Conservation (phyloP, 306 rosid genomes). For the Pachyrhizus erosus region DNA sequence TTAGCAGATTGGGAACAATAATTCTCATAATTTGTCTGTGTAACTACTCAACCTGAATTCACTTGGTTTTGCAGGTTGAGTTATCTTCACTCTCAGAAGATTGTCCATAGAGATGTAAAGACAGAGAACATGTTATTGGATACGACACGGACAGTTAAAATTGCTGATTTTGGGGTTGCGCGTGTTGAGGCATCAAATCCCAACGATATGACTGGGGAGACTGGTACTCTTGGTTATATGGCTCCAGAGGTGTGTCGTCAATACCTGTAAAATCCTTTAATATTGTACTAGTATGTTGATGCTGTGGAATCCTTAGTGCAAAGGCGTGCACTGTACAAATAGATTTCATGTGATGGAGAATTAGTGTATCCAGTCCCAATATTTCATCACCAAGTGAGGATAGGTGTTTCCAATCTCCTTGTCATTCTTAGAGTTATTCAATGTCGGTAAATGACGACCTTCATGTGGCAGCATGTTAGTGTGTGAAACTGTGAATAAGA, state of each 20-base stretch:
- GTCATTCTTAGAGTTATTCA: slow-evolving; percentile 5
- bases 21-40: neutral
- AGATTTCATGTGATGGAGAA: slow-evolving; percentile 14
- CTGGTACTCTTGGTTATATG: slow-evolving; percentile 99
- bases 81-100: slow-evolving; percentile 94
- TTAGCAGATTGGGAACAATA: slow-evolving; percentile 37
- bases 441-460: slow-evolving; percentile 7
- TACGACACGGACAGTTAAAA: slow-evolving; percentile 83
- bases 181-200: slow-evolving; percentile 99
- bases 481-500: neutral
- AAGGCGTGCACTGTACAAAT: slow-evolving; percentile 15
- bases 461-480: slow-evolving; percentile 2
- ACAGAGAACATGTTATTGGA: slow-evolving; percentile 97
- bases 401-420: neutral
- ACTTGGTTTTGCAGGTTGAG: slow-evolving; percentile 71
- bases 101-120: slow-evolving; percentile 97
- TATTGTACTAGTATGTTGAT: neutral
- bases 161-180: slow-evolving; percentile 99
- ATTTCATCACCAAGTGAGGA: slow-evolving; percentile 2
- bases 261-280: slow-evolving; percentile 20
- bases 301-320: neutral
- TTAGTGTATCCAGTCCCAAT: slow-evolving; percentile 2
- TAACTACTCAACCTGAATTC: slow-evolving; percentile 37
- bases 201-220: slow-evolving; percentile 99
- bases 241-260: slow-evolving; percentile 89